Conservation (phyloP, 345 rosid species). For the Rhizophora mangle region DNA sequence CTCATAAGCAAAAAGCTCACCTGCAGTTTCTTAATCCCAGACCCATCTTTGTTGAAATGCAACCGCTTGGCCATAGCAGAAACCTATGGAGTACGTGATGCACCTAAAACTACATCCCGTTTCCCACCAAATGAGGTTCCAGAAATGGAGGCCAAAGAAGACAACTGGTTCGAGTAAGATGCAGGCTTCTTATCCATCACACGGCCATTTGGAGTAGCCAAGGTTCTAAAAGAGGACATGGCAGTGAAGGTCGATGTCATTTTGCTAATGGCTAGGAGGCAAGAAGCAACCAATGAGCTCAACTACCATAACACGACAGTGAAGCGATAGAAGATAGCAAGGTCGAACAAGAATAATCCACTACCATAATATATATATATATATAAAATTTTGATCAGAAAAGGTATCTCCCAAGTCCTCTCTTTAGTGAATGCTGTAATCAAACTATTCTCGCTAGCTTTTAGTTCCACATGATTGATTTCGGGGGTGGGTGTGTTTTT, state of each 20-base stretch:
- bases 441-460: too few species aligned
- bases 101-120: constrained; percentile 44
- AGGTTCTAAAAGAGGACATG: constrained; percentile 62
- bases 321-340: too few species aligned
- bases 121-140: constrained; percentile 53
- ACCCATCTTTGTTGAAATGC: constrained; percentile 92
- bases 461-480: too few species aligned
- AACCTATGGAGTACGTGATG: constrained; percentile 46
- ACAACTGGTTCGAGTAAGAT: constrained; percentile 32
- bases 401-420: too few species aligned
- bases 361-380: too few species aligned
- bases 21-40: constrained; percentile 82
- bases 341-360: too few species aligned
- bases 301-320: neutral
- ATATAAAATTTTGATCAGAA: too few species aligned
- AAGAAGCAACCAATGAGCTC: neutral
- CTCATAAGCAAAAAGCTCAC: constrained; percentile 33
- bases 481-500: too few species aligned
- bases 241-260: constrained; percentile 75
- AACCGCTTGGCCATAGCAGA: constrained; percentile 80
- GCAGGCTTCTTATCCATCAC: constrained; percentile 54
- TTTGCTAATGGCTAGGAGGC: neutral
- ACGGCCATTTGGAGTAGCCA: constrained; percentile 56
- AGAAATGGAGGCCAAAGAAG: constrained; percentile 68
- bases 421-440: too few species aligned